Evolutionary conservation across 2,329 filamentous ascomycete genomes (phyloP).

Genomic region (Coniochaeta sp.): DNA sequence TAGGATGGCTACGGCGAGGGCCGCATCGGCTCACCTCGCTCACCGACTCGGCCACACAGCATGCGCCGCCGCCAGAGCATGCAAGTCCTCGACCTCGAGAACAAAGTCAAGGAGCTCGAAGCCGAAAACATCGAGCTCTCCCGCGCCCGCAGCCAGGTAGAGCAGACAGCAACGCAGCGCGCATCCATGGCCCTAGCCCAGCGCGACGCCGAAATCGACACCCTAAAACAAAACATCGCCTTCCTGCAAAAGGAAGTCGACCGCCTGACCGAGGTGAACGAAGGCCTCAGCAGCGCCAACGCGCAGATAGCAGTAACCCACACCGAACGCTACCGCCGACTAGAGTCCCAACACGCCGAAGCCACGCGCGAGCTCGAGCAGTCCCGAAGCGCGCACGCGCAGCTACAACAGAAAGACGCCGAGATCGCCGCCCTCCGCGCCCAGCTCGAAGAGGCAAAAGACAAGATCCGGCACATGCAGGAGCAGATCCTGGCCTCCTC

Average conservation of each 20-base stretch:
- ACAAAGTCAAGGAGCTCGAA: constrained; percentile 72
- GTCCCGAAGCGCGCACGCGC: constrained; percentile 54
- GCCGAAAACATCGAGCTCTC: constrained; percentile 77
- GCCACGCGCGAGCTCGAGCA: constrained; percentile 63
- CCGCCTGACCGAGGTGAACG: constrained; percentile 75
- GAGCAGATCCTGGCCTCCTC: constrained; percentile 50
- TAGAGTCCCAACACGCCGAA: constrained; percentile 60
- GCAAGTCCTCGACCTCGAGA: constrained; percentile 89
- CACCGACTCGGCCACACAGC: constrained; percentile 88
- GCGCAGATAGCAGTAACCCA: constrained; percentile 68
- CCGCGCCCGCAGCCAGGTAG: constrained; percentile 63
- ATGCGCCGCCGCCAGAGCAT: constrained; percentile 97
- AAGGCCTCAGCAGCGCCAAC: constrained; percentile 70
- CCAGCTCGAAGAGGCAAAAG: constrained; percentile 68
- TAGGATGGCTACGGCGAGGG: constrained; percentile 93
- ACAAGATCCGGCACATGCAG: constrained; percentile 50
- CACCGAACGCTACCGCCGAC: constrained; percentile 58
- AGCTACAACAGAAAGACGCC: constrained; percentile 71
- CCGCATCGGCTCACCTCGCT: constrained; percentile 76
- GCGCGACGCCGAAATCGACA: constrained; percentile 79
- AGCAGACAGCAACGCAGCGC: constrained; percentile 57
- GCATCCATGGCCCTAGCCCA: constrained; percentile 67
- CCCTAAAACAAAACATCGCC: constrained; percentile 69
- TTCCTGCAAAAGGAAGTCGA: constrained; percentile 76
- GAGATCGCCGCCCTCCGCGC: constrained; percentile 73